A percentile compares a stretch with the other conserved stretches of the same genome.
phyloP scores from a whole-genome alignment of 2,329 filamentous ascomycete genomes.

The Penicillium olsonii region DNA sequence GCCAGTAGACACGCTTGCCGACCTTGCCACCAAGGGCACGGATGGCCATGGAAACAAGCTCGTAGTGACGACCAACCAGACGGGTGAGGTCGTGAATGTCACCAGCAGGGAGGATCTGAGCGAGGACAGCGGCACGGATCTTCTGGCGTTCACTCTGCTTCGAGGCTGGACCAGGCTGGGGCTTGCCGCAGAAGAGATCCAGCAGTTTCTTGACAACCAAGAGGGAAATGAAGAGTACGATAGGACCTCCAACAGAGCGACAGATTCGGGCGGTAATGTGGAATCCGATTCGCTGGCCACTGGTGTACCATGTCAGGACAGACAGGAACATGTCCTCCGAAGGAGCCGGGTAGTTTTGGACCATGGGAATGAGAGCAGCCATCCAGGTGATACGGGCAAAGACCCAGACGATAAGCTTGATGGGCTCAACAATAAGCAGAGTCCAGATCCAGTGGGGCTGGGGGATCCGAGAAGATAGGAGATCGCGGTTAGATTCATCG shows the following conservation, averaged over 20 bases:
- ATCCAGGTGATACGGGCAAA: constrained; percentile 50
- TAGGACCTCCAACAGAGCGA: constrained; percentile 17
- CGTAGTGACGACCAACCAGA: constrained; percentile 58
- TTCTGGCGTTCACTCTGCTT: constrained; percentile 18
- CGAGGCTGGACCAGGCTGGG: constrained; percentile 18
- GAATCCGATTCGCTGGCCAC: constrained; percentile 16
- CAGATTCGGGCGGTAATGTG: constrained; percentile 22
- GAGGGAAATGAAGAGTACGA: constrained; percentile 15
- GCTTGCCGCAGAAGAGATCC: constrained; percentile 21
- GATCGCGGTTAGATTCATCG: constrained; percentile 53
- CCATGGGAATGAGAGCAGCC: constrained; percentile 29
- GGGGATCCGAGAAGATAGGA: constrained; percentile 42
- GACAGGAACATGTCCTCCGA: constrained; percentile 17
- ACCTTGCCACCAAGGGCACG: constrained; percentile 53
- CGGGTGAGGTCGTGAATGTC: constrained; percentile 52
- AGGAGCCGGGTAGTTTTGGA: constrained; percentile 10
- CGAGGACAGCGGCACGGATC: constrained; percentile 19
- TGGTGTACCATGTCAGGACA: constrained; percentile 19
- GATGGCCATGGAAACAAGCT: constrained; percentile 54
- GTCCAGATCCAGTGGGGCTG: constrained; percentile 50
- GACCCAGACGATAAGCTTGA: constrained; percentile 44
- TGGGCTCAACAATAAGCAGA: constrained; percentile 46
- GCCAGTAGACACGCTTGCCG: constrained; percentile 59
- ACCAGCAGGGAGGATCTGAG: constrained; percentile 44
- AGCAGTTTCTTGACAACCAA: constrained; percentile 13